phyloP scores from a whole-genome alignment of 2,329 filamentous ascomycete genomes.

The Grosmannia penicillata region DNA sequence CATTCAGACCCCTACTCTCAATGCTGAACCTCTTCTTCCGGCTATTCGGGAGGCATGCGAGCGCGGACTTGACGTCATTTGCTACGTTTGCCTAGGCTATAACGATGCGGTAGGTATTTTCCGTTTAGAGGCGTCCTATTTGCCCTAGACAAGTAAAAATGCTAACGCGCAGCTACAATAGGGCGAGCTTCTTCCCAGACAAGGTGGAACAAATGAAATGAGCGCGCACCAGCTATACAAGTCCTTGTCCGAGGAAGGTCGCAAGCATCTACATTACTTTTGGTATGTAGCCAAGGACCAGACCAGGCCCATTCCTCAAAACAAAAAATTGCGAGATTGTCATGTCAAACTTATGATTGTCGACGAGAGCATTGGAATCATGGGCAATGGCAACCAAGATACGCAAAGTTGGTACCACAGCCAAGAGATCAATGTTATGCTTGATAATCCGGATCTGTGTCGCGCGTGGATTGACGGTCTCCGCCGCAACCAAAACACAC shows the following conservation, averaged over 20 bases:
- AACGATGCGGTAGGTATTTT: slow-evolving; percentile 45
- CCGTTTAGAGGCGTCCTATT: background rate
- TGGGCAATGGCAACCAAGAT: slow-evolving; percentile 68
- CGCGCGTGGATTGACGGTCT: slow-evolving; percentile 41
- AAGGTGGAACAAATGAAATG: slow-evolving; percentile 65
- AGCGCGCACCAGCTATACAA: slow-evolving; percentile 44
- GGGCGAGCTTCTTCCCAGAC: slow-evolving; percentile 61
- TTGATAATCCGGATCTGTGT: slow-evolving; percentile 51
- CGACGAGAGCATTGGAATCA: slow-evolving; percentile 52
- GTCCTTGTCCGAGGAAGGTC: slow-evolving; percentile 31
- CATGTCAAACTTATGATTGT: slow-evolving; percentile 68
- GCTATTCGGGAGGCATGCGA: slow-evolving; percentile 50
- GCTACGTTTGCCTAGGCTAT: slow-evolving; percentile 64
- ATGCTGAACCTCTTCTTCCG: slow-evolving; percentile 51
- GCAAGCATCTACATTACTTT: slow-evolving; percentile 40
- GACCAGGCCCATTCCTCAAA: slow-evolving; percentile 48
- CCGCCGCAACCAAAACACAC: slow-evolving; percentile 46
- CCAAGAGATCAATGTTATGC: slow-evolving; percentile 64
- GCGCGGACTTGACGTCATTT: slow-evolving; percentile 51
- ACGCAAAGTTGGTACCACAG: slow-evolving; percentile 69
- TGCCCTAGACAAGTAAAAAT: too few species aligned
- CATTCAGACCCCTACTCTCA: slow-evolving; percentile 66
- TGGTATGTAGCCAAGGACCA: slow-evolving; percentile 68
- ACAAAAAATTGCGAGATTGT: slow-evolving; percentile 50
- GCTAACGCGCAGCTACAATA: slow-evolving; percentile 12